A percentile compares a stretch with the other conserved stretches of the same genome.
Evolutionary conservation across 129 eudicot species (phyloP).

Genomic region (Pulicaria dysenterica): DNA sequence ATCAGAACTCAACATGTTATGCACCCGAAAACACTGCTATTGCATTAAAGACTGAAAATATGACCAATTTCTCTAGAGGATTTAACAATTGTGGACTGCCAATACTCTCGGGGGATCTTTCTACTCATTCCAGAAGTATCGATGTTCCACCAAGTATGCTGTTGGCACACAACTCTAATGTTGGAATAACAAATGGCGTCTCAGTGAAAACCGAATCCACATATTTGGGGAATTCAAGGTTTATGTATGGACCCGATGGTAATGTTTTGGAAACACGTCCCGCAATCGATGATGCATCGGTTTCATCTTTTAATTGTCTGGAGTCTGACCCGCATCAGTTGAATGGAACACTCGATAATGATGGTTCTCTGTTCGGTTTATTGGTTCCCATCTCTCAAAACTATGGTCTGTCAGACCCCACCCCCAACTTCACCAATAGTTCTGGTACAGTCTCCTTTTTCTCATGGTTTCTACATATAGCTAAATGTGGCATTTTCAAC

Average conservation of each 20-base stretch:
- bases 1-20: conserved; percentile 52
- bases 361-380: conserved; percentile 52
- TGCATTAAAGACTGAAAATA: conserved; percentile 49
- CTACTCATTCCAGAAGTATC: conserved; percentile 41
- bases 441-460: conserved; percentile 47
- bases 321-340: conserved; percentile 66
- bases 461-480: conserved; percentile 26
- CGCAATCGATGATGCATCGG: conserved; percentile 57
- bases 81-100: conserved; percentile 53
- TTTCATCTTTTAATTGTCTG: conserved; percentile 62
- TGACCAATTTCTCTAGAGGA: conserved; percentile 50
- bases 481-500: not conserved
- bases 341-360: conserved; percentile 61
- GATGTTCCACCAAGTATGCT: conserved; percentile 50
- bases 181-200: conserved; percentile 54
- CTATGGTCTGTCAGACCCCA: conserved; percentile 59
- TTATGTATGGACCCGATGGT: conserved; percentile 50
- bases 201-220: conserved; percentile 67
- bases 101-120: conserved; percentile 42
- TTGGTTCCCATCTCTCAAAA: conserved; percentile 57
- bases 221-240: conserved; percentile 52
- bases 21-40: conserved; percentile 48
- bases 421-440: conserved; percentile 55
- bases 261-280: conserved; percentile 51
- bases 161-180: conserved; percentile 56